Percentiles rank a stretch among this genome's conserved stretches.
phyloP scores from a whole-genome alignment of 495 filamentous ascomycete species.

The Penicillium macrosclerotiorum region DNA sequence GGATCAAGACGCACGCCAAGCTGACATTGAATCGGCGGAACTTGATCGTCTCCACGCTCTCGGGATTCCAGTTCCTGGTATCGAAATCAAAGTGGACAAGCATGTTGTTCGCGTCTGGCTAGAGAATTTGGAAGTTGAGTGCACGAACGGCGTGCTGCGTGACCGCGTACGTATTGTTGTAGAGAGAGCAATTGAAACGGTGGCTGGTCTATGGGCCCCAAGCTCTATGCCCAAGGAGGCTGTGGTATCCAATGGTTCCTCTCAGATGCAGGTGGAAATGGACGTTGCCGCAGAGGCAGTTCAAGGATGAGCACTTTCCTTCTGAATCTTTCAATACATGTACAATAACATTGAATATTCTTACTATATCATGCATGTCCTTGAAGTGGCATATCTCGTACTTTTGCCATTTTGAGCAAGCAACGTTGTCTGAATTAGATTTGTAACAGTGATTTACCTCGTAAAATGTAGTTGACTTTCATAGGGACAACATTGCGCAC shows the following conservation, averaged over 20 bases:
- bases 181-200: constrained; percentile 87
- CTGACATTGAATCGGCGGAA: constrained; percentile 58
- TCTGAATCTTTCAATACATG: constrained; percentile 8
- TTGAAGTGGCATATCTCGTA: too few species aligned
- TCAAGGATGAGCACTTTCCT: constrained; percentile 16
- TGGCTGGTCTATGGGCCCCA: constrained; percentile 68
- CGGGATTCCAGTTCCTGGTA: constrained; percentile 83
- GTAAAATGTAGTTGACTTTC: too few species aligned
- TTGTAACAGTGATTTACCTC: too few species aligned
- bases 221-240: constrained; percentile 22
- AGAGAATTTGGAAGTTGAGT: constrained; percentile 87
- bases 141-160: constrained; percentile 65
- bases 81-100: constrained; percentile 85
- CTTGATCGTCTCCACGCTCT: constrained; percentile 69
- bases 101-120: constrained; percentile 87
- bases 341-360: constrained; percentile 22
- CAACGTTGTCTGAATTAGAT: too few species aligned
- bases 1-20: constrained; percentile 43
- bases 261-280: constrained; percentile 8
- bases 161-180: constrained; percentile 85
- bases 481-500: too few species aligned
- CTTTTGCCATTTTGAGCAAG: too few species aligned
- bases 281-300: constrained; percentile 21
- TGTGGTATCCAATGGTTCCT: constrained; percentile 20
- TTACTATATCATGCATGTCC: constrained; percentile 2